phyloP scores from a whole-genome alignment of 1,139 yeast genomes.

The Lodderomyces margitis region DNA sequence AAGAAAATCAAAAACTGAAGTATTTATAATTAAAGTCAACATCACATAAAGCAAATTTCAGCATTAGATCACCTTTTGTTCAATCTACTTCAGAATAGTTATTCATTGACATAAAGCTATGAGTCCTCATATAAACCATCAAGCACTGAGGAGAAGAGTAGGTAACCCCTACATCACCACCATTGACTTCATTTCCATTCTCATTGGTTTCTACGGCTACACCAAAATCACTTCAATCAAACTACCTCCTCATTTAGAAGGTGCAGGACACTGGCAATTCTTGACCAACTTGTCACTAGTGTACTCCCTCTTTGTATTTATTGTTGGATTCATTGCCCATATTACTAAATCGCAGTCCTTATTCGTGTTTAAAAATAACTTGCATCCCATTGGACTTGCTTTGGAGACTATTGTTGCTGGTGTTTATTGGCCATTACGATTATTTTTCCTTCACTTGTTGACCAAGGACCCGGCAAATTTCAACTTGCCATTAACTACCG shows the following conservation, averaged over 20 bases:
- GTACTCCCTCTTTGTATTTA: constrained; percentile 45
- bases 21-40: no score
- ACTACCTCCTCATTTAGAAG: constrained; percentile 44
- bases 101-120: no score
- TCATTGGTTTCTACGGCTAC: constrained; percentile 32
- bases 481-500: constrained; percentile 47
- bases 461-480: constrained; percentile 30
- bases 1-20: no score
- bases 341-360: constrained; percentile 21
- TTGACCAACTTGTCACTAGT: constrained; percentile 59
- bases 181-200: constrained; percentile 27
- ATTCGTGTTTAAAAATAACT: constrained; percentile 31
- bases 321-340: constrained; percentile 42
- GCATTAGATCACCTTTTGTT: no score
- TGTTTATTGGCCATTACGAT: constrained; percentile 65
- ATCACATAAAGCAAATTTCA: no score
- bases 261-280: constrained; percentile 68
- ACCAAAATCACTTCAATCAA: constrained; percentile 16
- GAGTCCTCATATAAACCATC: no score
- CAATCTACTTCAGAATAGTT: no score
- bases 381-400: constrained; percentile 54
- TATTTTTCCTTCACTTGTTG: constrained; percentile 46
- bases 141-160: constrained; percentile 23
- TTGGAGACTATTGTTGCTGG: constrained; percentile 57
- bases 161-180: constrained; percentile 31